Evolutionary conservation across 352 stramenopile species (phyloP).

Genomic region (Phytophthora pistaciae): DNA sequence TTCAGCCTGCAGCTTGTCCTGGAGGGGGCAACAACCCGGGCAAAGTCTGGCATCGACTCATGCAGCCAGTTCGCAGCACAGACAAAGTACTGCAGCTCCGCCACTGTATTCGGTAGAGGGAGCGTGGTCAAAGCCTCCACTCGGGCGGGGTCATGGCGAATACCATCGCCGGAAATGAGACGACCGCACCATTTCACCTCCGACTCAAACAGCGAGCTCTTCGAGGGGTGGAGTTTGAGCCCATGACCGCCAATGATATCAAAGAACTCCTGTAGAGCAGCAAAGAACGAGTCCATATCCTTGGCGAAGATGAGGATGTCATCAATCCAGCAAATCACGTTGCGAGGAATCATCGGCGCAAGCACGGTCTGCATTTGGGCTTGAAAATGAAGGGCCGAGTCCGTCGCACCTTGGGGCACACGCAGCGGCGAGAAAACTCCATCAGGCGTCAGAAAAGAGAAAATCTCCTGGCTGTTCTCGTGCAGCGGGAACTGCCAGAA

Average conservation of each 20-base stretch:
- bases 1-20: neutral
- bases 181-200: slow-evolving; percentile 32
- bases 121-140: neutral
- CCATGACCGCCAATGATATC: slow-evolving; percentile 5
- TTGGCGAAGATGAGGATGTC: slow-evolving; percentile 26
- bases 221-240: slow-evolving; percentile 30
- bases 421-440: too few relatives aligned
- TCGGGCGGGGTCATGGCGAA: slow-evolving; percentile 24
- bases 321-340: slow-evolving; percentile 32
- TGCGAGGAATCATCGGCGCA: slow-evolving; percentile 16
- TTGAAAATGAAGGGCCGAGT: slow-evolving; percentile 17
- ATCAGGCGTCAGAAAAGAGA: too few relatives aligned
- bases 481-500: slow-evolving; percentile 37
- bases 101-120: neutral
- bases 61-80: slow-evolving; percentile 5
- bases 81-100: neutral
- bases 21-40: neutral
- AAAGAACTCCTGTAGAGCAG: slow-evolving; percentile 25
- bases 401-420: slow-evolving; percentile 5
- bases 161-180: slow-evolving; percentile 22
- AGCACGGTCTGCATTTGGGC: neutral
- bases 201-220: slow-evolving; percentile 22
- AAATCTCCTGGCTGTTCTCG: neutral
- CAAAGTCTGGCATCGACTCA: slow-evolving; percentile 1
- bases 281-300: slow-evolving; percentile 12